phyloP scores from a whole-genome alignment of 306 rosid species.

The Quercus ilex region DNA sequence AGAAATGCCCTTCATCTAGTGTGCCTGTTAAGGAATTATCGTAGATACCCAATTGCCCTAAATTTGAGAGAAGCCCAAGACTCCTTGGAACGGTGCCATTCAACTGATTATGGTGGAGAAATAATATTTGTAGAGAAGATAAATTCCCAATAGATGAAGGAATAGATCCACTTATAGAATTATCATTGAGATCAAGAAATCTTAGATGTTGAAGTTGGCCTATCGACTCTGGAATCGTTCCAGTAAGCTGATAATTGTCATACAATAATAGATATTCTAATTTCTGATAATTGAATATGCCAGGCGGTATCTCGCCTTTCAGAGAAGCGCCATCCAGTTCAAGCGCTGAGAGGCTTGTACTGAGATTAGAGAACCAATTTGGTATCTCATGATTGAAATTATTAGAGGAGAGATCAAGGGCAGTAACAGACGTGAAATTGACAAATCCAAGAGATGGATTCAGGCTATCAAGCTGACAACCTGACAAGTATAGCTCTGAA shows the following conservation, averaged over 20 bases:
- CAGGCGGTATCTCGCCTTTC: not conserved
- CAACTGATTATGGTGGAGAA: not conserved
- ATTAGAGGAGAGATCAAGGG: not conserved
- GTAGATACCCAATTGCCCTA: not conserved
- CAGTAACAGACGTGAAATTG: not conserved
- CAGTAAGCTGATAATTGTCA: too few relatives aligned
- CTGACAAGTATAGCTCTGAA: not conserved
- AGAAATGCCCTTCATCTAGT: slow-evolving; percentile 11
- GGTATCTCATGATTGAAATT: not conserved
- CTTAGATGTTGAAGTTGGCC: not conserved
- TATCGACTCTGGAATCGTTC: not conserved
- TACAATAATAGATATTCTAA: too few relatives aligned
- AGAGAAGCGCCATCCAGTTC: not conserved
- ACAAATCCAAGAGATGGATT: not conserved
- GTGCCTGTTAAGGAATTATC: not conserved
- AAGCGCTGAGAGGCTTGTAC: not conserved
- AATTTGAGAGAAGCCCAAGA: not conserved
- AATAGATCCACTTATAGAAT: not conserved
- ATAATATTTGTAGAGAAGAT: not conserved
- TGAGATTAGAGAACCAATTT: not conserved
- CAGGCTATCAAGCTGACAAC: rapidly evolving
- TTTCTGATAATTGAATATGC: too few relatives aligned
- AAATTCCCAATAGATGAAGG: not conserved
- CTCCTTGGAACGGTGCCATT: not conserved
- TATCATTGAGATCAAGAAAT: not conserved